Evolutionary conservation across 2,329 filamentous ascomycete genomes (phyloP).

Genomic region (Eurotiales sp.): DNA sequence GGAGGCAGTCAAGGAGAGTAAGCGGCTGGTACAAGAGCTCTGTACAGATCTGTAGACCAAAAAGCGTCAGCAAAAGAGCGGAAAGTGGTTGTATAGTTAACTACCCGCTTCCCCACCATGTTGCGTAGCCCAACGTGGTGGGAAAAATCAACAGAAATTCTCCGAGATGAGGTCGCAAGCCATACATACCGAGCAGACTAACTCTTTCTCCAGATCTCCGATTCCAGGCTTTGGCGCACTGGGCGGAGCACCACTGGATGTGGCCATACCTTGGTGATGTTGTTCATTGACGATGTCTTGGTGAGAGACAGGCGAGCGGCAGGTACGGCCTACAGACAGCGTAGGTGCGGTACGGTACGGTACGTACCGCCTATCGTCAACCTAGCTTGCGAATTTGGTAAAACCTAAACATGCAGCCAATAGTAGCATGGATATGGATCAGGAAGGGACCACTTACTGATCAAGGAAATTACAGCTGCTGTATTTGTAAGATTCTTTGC

Average conservation of each 20-base stretch:
- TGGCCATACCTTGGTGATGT: slow-evolving; percentile 11
- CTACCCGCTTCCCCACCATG: slow-evolving; percentile 5
- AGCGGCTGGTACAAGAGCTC: slow-evolving; percentile 89
- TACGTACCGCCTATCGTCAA: no score
- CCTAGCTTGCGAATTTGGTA: no score
- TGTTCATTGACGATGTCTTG: not conserved
- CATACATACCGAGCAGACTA: slow-evolving; percentile 82
- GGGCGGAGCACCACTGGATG: slow-evolving; percentile 9
- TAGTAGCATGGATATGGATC: no score
- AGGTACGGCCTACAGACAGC: no score
- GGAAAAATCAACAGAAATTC: slow-evolving; percentile 13
- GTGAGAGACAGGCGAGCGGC: slow-evolving; percentile 2
- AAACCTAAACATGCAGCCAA: no score
- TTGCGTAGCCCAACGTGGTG: slow-evolving; percentile 5
- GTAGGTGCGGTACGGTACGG: no score
- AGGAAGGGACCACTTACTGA: not conserved
- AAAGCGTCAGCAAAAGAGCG: slow-evolving; percentile 9
- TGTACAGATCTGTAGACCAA: slow-evolving; percentile 81
- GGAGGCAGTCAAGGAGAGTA: slow-evolving; percentile 86
- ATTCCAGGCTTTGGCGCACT: slow-evolving; percentile 18
- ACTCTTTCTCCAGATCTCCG: slow-evolving; percentile 81
- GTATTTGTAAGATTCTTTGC: not conserved
- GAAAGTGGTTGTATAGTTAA: not conserved
- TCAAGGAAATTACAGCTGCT: not conserved
- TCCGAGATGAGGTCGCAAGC: slow-evolving; percentile 16